Conservation (phyloP, 148 eudicot genomes). For the Fagopyrum tataricum region DNA sequence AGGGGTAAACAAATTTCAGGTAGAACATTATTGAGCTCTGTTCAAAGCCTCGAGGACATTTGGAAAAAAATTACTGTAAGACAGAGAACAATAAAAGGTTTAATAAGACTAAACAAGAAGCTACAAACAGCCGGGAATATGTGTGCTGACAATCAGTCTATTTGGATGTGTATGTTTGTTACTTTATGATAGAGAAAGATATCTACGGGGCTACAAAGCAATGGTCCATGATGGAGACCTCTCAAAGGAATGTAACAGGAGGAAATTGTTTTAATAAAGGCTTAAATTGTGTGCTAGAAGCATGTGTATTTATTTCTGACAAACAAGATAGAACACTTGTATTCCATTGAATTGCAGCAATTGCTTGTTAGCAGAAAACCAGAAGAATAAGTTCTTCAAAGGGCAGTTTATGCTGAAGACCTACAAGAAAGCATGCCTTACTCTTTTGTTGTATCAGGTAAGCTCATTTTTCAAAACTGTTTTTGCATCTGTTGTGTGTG, state of each 20-base stretch:
- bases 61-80: not conserved
- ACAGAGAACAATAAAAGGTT: not conserved
- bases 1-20: not conserved
- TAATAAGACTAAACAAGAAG: not conserved
- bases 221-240: not conserved
- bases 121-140: not conserved
- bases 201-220: not conserved
- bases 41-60: not conserved
- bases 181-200: not conserved
- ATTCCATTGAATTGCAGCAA: constrained; percentile 11
- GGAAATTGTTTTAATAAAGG: not conserved
- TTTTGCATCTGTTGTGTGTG: not conserved
- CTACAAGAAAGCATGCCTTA: constrained; percentile 11
- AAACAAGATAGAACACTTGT: constrained; percentile 10
- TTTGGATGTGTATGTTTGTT: not conserved
- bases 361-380: not conserved
- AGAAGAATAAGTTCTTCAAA: not conserved
- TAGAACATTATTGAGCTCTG: not conserved
- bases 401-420: not conserved
- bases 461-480: not conserved
- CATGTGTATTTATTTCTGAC: constrained; percentile 13
- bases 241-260: not conserved
- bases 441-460: constrained; percentile 11
- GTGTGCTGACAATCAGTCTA: not conserved
- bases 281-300: not conserved